Conservation (phyloP, 2,329 filamentous ascomycete species). For the Colletotrichum kahawae region DNA sequence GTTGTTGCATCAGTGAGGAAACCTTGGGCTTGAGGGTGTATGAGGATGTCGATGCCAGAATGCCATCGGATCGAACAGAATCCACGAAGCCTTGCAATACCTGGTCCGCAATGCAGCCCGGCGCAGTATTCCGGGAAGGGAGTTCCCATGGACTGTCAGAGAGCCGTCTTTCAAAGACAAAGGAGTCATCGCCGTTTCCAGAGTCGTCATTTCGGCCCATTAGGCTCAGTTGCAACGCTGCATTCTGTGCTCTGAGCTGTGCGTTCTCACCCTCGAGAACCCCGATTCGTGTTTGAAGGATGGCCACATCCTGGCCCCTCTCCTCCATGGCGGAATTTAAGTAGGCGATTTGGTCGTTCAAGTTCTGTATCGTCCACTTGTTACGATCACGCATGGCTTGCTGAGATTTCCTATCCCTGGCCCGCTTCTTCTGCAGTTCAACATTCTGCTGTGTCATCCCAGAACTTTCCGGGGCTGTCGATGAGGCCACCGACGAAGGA, state of each 20-base stretch:
- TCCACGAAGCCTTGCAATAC: neutral
- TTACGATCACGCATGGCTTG: slow-evolving; percentile 38
- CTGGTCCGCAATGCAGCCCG: neutral
- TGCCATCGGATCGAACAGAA: neutral
- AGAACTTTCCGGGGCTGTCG: neutral
- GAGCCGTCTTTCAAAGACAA: neutral
- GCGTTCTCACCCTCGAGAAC: neutral
- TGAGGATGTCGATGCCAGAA: neutral
- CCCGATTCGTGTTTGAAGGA: neutral
- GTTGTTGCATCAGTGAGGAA: slow-evolving; percentile 27
- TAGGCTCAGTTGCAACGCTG: neutral
- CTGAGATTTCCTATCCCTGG: slow-evolving; percentile 35
- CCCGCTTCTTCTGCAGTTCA: slow-evolving; percentile 34
- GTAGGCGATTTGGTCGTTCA: slow-evolving; percentile 31
- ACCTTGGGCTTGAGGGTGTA: slow-evolving; percentile 24
- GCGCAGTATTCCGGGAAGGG: neutral
- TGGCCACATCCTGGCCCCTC: neutral
- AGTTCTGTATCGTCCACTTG: slow-evolving; percentile 32
- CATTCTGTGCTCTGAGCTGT: neutral
- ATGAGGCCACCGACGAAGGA: neutral
- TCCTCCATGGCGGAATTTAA: neutral
- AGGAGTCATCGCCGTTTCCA: neutral
- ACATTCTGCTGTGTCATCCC: neutral
- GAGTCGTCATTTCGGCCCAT: neutral
- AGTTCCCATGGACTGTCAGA: neutral